phyloP scores from a whole-genome alignment of 768 basidiomycete species.

The Hericium erinaceus region DNA sequence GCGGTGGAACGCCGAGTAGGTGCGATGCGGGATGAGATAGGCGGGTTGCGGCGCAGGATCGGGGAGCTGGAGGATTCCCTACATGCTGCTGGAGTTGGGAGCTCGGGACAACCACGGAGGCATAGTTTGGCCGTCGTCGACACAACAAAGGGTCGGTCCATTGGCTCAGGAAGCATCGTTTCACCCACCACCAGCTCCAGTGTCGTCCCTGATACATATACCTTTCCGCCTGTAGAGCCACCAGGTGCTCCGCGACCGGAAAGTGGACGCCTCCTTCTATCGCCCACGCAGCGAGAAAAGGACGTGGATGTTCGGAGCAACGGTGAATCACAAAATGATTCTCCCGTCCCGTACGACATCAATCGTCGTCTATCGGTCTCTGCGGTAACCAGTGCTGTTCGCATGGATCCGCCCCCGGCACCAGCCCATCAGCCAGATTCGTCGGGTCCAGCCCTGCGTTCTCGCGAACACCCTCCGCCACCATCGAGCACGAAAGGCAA shows the following conservation, averaged over 20 bases:
- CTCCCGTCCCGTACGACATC: conserved; percentile 42
- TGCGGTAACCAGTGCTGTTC: conserved; percentile 21
- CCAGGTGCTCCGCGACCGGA: background rate
- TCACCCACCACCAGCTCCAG: background rate
- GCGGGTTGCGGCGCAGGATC: conserved; percentile 48
- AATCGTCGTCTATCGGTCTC: conserved; percentile 39
- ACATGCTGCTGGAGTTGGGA: conserved; percentile 12
- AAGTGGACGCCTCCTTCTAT: conserved; percentile 2
- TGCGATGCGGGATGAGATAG: conserved; percentile 53
- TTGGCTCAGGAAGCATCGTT: background rate
- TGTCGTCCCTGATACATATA: conserved; percentile 9
- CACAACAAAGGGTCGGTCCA: conserved; percentile 4
- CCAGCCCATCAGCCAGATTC: background rate
- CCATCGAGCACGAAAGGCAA: background rate
- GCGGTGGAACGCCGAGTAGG: conserved; percentile 54
- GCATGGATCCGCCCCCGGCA: conserved; percentile 32
- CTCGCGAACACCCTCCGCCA: background rate
- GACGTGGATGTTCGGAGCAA: conserved; percentile 29
- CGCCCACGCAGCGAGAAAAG: conserved; percentile 23
- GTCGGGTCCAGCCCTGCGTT: background rate
- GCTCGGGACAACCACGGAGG: conserved; percentile 6
- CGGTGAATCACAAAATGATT: conserved; percentile 31
- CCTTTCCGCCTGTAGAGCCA: conserved; percentile 13
- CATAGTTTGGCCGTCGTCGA: conserved; percentile 15
- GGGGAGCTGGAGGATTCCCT: conserved; percentile 57